Evolutionary conservation across 2,329 filamentous ascomycete species (phyloP).

Genomic region (Hypoxylon sp.): DNA sequence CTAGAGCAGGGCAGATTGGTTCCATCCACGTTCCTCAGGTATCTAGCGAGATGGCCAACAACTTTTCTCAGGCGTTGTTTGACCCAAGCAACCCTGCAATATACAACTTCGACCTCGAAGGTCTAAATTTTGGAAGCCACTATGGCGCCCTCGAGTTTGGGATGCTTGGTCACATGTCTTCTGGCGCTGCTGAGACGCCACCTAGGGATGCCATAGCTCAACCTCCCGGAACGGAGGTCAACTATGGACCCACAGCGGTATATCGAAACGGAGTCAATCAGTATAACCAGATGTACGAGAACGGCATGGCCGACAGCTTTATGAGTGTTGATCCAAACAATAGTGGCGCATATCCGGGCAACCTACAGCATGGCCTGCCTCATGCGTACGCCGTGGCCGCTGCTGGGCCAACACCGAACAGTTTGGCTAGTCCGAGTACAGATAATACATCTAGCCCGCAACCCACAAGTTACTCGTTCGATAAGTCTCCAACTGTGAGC

Average conservation of each 20-base stretch:
- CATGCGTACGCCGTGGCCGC: conserved; percentile 77
- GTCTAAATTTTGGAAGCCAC: conserved; percentile 94
- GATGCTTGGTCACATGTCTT: conserved; percentile 96
- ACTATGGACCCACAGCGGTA: conserved; percentile 63
- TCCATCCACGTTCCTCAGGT: conserved; percentile 66
- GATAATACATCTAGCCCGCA: conserved; percentile 75
- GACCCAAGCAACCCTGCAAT: conserved; percentile 92
- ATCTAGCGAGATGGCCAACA: conserved; percentile 63
- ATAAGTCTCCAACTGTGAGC: conserved; percentile 67
- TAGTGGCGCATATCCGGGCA: conserved; percentile 67
- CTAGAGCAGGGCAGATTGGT: conserved; percentile 61
- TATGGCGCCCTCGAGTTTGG: conserved; percentile 97
- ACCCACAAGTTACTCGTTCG: conserved; percentile 67
- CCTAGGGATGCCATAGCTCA: conserved; percentile 73
- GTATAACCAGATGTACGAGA: conserved; percentile 67
- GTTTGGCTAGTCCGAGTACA: conserved; percentile 75
- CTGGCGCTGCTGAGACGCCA: conserved; percentile 85
- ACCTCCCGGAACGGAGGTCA: conserved; percentile 56
- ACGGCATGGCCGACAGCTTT: conserved; percentile 68
- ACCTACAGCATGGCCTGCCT: conserved; percentile 73
- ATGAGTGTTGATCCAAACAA: conserved; percentile 66
- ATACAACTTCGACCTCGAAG: conserved; percentile 96
- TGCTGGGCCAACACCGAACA: conserved; percentile 66
- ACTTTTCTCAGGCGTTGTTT: conserved; percentile 75
- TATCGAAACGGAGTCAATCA: conserved; percentile 68